Base-by-base conservation (phyloP, 768 basidiomycete genomes). In the Panellus pusillus region DNA sequence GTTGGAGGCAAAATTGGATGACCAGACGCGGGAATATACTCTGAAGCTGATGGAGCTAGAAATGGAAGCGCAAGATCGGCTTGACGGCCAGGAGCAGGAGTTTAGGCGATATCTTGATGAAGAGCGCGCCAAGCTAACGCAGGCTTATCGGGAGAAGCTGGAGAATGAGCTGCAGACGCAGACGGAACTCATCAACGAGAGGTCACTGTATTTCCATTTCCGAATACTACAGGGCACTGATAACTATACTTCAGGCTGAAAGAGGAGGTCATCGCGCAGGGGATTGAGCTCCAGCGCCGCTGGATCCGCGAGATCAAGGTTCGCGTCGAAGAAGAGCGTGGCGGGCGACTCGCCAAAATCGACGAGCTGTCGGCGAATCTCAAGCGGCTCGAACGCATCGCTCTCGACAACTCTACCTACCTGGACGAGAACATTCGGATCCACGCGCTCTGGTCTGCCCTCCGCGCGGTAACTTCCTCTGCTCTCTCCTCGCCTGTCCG, bases 241-340 rank as follows among this genome's bases (percentile, higher is more conserved):
- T 48, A 39, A 6, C 52, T 20, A 55, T 47, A 18, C 11, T 53
- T 17, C 63, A 97, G 94, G 38, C 78, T 99, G 54, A 91, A 88
- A 68, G 92, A 96, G 68, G 94, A 96, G 68, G 93, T 98, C 48
- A 80, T 98, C 46, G 89, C 94, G 3, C 95, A 98, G 69, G 97
- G 95, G 15, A 93, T 99, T 64, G 97, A 98, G 72, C 84, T 98
- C 19, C 97, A 98, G 68, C 86, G 94, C 45, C 82, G 92, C 49
- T 98, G 96, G 95, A 90, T 99, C 38, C 86, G 92, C 29, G 93
- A 98, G 54, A 86, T 98, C 77, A 97, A 98, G 74, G 80, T 94
- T 45, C 89, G 87, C 59, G 95, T 99, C 52, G 96, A 99, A 71
- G 83, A 93, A 65, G 97, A 99, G 70, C 93, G 97, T 40, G 93